Conservation (phyloP, 306 rosid genomes). For the Quercus gilva region DNA sequence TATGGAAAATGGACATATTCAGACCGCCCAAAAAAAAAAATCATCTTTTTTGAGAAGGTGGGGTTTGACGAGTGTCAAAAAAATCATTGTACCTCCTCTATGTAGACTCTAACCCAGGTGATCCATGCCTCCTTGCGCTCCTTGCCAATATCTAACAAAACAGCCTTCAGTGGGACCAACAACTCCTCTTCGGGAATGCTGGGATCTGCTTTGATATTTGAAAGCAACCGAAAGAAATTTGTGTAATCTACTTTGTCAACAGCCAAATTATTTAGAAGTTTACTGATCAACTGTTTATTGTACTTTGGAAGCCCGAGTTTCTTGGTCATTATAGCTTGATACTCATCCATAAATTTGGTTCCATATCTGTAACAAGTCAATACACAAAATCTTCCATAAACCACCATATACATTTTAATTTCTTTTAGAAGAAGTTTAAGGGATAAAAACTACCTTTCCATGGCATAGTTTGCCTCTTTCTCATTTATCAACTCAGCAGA, state of each 20-base stretch:
- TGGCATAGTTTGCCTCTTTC: constrained; percentile 87
- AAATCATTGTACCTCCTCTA: constrained; percentile 63
- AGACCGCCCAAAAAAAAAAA: not conserved
- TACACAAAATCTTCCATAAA: constrained; percentile 16
- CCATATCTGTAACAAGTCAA: constrained; percentile 67
- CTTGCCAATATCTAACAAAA: constrained; percentile 88
- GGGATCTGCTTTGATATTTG: constrained; percentile 82
- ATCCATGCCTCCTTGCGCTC: constrained; percentile 97
- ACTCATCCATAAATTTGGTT: constrained; percentile 90
- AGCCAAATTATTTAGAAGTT: constrained; percentile 92
- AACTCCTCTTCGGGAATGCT: constrained; percentile 76
- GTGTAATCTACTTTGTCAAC: constrained; percentile 98
- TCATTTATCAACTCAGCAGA: constrained; percentile 79
- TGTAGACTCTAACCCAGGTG: constrained; percentile 76
- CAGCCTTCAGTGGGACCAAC: constrained; percentile 84
- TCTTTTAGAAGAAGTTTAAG: not conserved
- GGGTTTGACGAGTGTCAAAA: not conserved
- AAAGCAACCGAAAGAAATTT: constrained; percentile 77
- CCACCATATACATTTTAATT: not conserved
- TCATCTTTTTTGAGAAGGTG: too few relatives aligned
- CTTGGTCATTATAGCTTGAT: constrained; percentile 89
- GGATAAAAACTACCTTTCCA: constrained; percentile 81
- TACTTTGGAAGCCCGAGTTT: constrained; percentile 95
- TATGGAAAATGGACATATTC: not conserved
- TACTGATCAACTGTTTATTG: constrained; percentile 80